phyloP scores from a whole-genome alignment of 768 basidiomycete species.

The Pisolithus microcarpus region DNA sequence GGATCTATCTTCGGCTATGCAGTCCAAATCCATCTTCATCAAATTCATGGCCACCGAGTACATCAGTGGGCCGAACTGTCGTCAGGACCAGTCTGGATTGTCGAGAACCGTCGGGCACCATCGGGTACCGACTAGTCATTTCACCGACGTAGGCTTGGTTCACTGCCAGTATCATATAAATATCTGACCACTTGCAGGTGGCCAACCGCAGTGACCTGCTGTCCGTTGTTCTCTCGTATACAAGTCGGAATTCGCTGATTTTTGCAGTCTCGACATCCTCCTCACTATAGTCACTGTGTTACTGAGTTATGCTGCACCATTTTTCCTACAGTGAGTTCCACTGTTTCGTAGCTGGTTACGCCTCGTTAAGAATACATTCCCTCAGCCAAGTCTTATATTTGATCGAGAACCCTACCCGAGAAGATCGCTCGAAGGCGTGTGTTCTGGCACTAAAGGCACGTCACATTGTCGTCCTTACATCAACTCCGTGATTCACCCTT shows the following conservation, averaged over 20 bases:
- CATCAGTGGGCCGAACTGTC: background rate
- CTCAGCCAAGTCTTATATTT: slow-evolving; percentile 29
- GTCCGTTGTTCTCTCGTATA: slow-evolving; percentile 1
- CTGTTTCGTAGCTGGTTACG: too few species aligned
- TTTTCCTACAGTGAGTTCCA: slow-evolving; percentile 36
- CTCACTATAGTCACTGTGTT: slow-evolving; percentile 37
- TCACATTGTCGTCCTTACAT: too few species aligned
- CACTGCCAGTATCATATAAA: too few species aligned
- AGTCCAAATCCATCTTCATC: slow-evolving; percentile 19
- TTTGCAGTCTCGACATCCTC: slow-evolving; percentile 29
- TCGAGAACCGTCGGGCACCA: too few species aligned
- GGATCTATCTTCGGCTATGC: slow-evolving; percentile 17
- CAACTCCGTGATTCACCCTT: background rate
- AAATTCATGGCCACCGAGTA: slow-evolving; percentile 32
- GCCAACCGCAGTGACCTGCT: slow-evolving; percentile 36
- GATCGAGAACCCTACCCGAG: slow-evolving; percentile 27
- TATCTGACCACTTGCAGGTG: slow-evolving; percentile 15
- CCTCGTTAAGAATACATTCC: background rate
- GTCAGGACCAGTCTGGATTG: too few species aligned
- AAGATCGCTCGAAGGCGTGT: slow-evolving; percentile 37
- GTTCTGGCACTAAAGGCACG: slow-evolving; percentile 41
- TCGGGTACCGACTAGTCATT: too few species aligned
- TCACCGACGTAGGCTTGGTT: too few species aligned
- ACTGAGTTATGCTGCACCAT: slow-evolving; percentile 45
- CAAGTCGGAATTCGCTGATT: background rate